phyloP scores from a whole-genome alignment of 2,329 filamentous ascomycete species.

The Fusarium longipes region DNA sequence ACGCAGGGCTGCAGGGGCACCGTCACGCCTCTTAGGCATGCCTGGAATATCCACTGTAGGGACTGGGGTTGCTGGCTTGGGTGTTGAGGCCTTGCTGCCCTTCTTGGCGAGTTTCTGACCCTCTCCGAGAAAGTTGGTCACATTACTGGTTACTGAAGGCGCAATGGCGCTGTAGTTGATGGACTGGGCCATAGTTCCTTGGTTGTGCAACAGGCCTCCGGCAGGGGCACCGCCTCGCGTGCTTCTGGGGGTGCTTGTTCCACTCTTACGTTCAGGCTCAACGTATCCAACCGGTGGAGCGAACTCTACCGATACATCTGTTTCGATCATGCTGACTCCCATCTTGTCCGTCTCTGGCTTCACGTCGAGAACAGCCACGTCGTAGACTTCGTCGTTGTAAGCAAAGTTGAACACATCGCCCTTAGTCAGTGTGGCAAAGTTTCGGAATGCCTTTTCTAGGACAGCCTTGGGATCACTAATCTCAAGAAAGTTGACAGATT shows the following conservation, averaged over 20 bases:
- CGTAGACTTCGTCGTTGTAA: constrained; percentile 95
- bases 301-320: constrained; percentile 96
- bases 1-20: constrained; percentile 87
- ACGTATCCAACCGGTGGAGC: constrained; percentile 94
- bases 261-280: constrained; percentile 81
- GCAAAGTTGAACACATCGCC: constrained; percentile 96
- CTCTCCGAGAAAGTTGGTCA: constrained; percentile 81
- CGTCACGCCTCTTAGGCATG: constrained; percentile 63
- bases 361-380: constrained; percentile 92
- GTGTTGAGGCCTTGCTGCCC: constrained; percentile 70
- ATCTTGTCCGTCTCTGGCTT: constrained; percentile 86
- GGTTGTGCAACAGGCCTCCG: constrained; percentile 81
- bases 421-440: constrained; percentile 92
- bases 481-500: constrained; percentile 92
- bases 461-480: constrained; percentile 98
- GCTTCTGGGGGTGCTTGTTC: constrained; percentile 87
- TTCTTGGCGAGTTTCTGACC: constrained; percentile 93
- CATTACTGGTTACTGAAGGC: constrained; percentile 75
- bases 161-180: constrained; percentile 96
- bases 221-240: constrained; percentile 70
- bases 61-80: constrained; percentile 79
- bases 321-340: constrained; percentile 94
- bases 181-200: constrained; percentile 96
- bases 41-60: constrained; percentile 48
- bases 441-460: constrained; percentile 94